These are phyloP conservation scores for Dictyostelium brefeldianum DNA, from an alignment of 78 protist species.

Conservation along the genomic window DNA sequence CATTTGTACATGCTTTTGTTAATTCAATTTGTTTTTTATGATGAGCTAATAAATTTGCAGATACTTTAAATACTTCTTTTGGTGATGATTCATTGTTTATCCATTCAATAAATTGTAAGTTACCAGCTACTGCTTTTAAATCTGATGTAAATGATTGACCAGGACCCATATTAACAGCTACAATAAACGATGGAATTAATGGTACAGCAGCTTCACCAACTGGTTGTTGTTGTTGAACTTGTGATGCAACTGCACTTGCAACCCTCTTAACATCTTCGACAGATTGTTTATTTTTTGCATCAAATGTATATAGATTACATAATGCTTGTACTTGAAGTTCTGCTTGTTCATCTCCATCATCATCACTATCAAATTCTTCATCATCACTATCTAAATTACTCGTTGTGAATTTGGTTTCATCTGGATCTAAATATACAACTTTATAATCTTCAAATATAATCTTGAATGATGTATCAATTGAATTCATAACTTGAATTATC, in stretches of 20 bases:
- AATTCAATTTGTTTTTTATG: constrained; percentile 61
- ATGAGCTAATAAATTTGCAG: constrained; percentile 15
- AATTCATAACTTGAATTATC: constrained; percentile 37
- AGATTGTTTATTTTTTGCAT: constrained; percentile 35
- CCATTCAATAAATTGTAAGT: constrained; percentile 54
- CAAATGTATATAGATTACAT: constrained; percentile 58
- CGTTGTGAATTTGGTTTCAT: constrained; percentile 33
- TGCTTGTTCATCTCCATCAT: constrained; percentile 35
- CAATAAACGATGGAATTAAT: constrained; percentile 52
- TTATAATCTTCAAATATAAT: constrained; percentile 5
- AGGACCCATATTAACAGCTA: constrained; percentile 39
- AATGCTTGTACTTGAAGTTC: constrained; percentile 43
- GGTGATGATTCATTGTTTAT: not conserved
- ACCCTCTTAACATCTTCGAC: constrained; percentile 36
- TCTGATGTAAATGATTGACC: constrained; percentile 29
- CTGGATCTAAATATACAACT: constrained; percentile 42
- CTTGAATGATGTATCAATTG: not conserved
- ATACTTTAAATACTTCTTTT: constrained; percentile 7
- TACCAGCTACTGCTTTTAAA: not conserved
- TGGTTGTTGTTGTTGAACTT: not conserved
- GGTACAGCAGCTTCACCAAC: not conserved
- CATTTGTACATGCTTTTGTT: constrained; percentile 22
- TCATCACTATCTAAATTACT: constrained; percentile 38
- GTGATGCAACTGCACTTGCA: not conserved
- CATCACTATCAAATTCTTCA: constrained; percentile 9